Base-by-base conservation (phyloP, 768 basidiomycete genomes). In the Exsudoporus frostii region DNA sequence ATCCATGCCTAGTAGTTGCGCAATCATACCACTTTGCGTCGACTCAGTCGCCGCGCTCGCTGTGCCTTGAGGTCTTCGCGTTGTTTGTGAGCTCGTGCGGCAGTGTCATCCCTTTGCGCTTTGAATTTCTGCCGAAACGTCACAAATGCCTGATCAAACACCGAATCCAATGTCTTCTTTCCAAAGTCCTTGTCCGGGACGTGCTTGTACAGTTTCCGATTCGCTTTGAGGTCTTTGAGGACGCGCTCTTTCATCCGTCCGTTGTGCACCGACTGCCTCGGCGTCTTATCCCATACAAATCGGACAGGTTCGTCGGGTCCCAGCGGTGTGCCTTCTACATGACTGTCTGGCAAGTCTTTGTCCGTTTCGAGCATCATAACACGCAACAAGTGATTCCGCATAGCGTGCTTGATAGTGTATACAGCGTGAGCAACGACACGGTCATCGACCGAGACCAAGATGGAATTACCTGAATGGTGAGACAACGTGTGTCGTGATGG, bases 281-380 rank as follows among this genome's bases (percentile, higher is more conserved):
- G 74, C 2, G 88, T 90, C 65, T 87, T 88, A 55, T 85, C 82
- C 88, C 88, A 90, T 5, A 88, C 83, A 57, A 90, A 90, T 19
- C 88, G 83, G 14, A 90, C 74, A 1, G 86, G 79, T n/a, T 83
- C 78, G 20, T 74, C 65, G 11, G 73, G 61, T 3, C 69, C 72
- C 1, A 83, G 60, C 4, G 69, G 60, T 11, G 66, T 71, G 15
- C 81, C 84, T 61, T 90, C 87, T 10, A 61, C 58, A 60, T 87
- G 81, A 48, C 79, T 82, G 51, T 81, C 80, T 1, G 88, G 88
- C 8, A 90, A 71, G 1, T 77, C 64, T 53, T 81, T 80, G 59
- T 83, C 85, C 34, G 66, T 75, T 7, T 77, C 73, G 6, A 86
- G 52, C 19, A 74, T 70, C 83, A 90, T 86, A 46, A 78, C 66